These are phyloP conservation scores for Rhizophagus prolifer DNA, from an alignment of 192 early-diverging fungal genomes.

Conservation along the genomic window DNA sequence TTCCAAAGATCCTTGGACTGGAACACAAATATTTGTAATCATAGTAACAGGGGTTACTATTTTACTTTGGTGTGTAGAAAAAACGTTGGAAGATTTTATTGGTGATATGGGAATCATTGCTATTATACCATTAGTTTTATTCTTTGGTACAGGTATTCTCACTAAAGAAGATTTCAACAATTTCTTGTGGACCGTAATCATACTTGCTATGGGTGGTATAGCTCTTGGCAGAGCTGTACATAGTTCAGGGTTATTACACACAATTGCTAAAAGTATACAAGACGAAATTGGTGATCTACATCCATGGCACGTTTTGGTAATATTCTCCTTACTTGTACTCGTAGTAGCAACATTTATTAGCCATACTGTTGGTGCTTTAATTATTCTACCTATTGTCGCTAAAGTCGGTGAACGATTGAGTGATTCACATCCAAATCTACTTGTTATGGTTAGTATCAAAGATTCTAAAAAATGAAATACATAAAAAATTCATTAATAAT, in stretches of 20 bases:
- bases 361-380: conserved; percentile 93
- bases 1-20: conserved; percentile 54
- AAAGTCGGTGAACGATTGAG: conserved; percentile 67
- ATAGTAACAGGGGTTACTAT: conserved; percentile 77
- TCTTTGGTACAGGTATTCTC: conserved; percentile 88
- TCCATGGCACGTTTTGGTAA: conserved; percentile 67
- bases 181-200: conserved; percentile 90
- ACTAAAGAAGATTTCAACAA: conserved; percentile 97
- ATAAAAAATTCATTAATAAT: background rate
- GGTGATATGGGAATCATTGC: conserved; percentile 98
- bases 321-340: conserved; percentile 78
- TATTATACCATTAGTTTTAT: conserved; percentile 84
- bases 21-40: conserved; percentile 77
- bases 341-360: conserved; percentile 91
- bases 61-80: conserved; percentile 85
- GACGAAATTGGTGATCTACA: conserved; percentile 62
- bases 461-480: background rate
- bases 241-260: conserved; percentile 77
- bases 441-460: conserved; percentile 68
- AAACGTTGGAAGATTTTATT: conserved; percentile 67
- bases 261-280: conserved; percentile 74
- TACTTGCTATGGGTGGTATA: conserved; percentile 93
- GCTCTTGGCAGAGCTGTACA: conserved; percentile 91
- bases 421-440: conserved; percentile 58
- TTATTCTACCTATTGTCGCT: conserved; percentile 92